A percentile compares a stretch with the other conserved stretches of the same genome.
phyloP scores from a whole-genome alignment of 2,329 filamentous ascomycete genomes.

The Allantophomopsis cytisporea region DNA sequence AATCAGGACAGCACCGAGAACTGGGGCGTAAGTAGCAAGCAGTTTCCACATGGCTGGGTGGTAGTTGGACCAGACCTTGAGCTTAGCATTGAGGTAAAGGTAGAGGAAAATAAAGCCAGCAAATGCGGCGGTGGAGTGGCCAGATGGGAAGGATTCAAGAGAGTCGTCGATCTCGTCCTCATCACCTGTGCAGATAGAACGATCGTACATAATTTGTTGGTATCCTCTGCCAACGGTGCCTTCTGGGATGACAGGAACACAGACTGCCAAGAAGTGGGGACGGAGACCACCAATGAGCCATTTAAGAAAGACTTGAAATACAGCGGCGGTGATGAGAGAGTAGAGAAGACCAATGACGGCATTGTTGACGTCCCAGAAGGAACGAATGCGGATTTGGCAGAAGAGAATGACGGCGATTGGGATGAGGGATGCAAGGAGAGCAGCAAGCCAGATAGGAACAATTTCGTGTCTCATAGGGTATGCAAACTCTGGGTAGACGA shows the following conservation, averaged over 20 bases:
- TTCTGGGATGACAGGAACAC: conserved; percentile 39
- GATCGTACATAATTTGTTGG: conserved; percentile 51
- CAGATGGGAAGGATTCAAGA: conserved; percentile 59
- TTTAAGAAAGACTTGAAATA: conserved; percentile 68
- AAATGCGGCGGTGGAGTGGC: conserved; percentile 62
- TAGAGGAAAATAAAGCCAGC: conserved; percentile 58
- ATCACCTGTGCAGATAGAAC: conserved; percentile 57
- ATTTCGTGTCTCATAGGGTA: conserved; percentile 60
- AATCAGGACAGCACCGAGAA: conserved; percentile 55
- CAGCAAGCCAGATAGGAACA: conserved; percentile 57
- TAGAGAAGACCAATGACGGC: conserved; percentile 57
- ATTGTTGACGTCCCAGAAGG: conserved; percentile 61
- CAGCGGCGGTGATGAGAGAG: conserved; percentile 53
- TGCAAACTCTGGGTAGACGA: conserved; percentile 58
- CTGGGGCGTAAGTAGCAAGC: conserved; percentile 46
- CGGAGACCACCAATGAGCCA: conserved; percentile 60
- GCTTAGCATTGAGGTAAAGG: conserved; percentile 65
- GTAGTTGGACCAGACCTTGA: conserved; percentile 63
- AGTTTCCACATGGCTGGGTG: conserved; percentile 66
- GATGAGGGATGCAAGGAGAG: conserved; percentile 47
- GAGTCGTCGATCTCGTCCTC: conserved; percentile 50
- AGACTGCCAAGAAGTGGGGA: conserved; percentile 60
- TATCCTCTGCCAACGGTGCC: conserved; percentile 38
- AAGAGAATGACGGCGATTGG: conserved; percentile 45
- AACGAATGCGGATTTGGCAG: conserved; percentile 39